phyloP scores from a whole-genome alignment of 1,284 basidiomycete genomes.

The Volvariella volvacea region DNA sequence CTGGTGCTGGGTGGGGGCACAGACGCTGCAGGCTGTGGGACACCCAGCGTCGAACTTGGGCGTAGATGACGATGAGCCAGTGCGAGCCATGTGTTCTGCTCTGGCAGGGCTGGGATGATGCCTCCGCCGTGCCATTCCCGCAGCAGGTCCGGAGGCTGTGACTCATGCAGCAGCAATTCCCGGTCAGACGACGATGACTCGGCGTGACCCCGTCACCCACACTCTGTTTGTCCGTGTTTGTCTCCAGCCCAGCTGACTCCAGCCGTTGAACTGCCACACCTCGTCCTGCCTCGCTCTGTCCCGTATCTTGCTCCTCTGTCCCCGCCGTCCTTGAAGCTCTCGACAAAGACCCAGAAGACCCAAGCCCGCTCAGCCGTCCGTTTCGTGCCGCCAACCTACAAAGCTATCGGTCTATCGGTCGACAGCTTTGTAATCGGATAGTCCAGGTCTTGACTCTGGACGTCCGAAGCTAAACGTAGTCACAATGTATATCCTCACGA shows the following conservation, averaged over 20 bases:
- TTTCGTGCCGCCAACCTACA: slow-evolving; percentile 11
- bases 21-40: background rate
- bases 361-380: background rate
- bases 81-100: background rate
- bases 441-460: slow-evolving; percentile 37
- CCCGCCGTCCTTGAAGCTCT: slow-evolving; percentile 4
- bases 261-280: slow-evolving; percentile 8
- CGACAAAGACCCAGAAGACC: background rate
- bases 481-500: slow-evolving; percentile 30
- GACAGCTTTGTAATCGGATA: slow-evolving; percentile 34
- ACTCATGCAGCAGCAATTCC: slow-evolving; percentile 13
- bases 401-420: slow-evolving; percentile 23
- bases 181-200: slow-evolving; percentile 14
- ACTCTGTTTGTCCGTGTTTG: slow-evolving; percentile 16
- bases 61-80: background rate
- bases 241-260: slow-evolving; percentile 4
- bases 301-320: slow-evolving; percentile 5
- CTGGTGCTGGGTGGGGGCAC: background rate
- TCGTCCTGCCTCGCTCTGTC: slow-evolving; percentile 2
- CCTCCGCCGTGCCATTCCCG: background rate
- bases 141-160: slow-evolving; percentile 10
- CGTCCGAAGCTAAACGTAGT: slow-evolving; percentile 24
- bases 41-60: background rate
- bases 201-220: slow-evolving; percentile 2
- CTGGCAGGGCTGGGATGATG: background rate